Evolutionary conservation across 2,329 filamentous ascomycete genomes (phyloP).

Genomic region (Trichothecium roseum): DNA sequence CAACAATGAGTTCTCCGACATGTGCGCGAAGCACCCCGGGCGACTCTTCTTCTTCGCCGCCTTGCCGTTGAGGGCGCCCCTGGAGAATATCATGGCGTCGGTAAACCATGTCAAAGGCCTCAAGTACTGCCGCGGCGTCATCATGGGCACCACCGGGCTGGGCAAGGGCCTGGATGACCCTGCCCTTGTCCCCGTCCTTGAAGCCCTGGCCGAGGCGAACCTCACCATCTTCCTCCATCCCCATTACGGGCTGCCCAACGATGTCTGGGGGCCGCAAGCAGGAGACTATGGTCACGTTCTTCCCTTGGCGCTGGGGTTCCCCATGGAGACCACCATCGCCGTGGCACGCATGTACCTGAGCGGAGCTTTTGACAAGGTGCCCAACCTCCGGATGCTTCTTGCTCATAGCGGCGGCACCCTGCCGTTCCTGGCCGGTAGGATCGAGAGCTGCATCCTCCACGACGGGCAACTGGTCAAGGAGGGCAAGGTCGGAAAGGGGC

Average conservation of each 20-base stretch:
- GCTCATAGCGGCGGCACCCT: conserved; percentile 84
- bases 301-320: conserved; percentile 76
- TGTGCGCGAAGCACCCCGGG: conserved; percentile 56
- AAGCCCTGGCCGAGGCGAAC: conserved; percentile 52
- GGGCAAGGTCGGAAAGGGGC: conserved; percentile 38
- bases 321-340: conserved; percentile 86
- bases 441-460: conserved; percentile 79
- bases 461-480: conserved; percentile 63
- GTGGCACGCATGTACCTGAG: conserved; percentile 80
- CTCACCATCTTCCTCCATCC: conserved; percentile 78
- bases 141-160: conserved; percentile 76
- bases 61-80: conserved; percentile 62
- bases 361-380: conserved; percentile 72
- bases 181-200: conserved; percentile 59
- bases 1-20: conserved; percentile 66
- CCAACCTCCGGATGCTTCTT: conserved; percentile 60
- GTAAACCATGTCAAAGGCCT: conserved; percentile 52
- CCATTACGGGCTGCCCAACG: conserved; percentile 76
- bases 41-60: conserved; percentile 76
- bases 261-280: conserved; percentile 66
- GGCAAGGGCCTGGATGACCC: conserved; percentile 74
- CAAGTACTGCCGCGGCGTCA: conserved; percentile 68
- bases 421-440: conserved; percentile 77
- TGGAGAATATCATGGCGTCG: conserved; percentile 51
- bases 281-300: conserved; percentile 78